Evolutionary conservation across 2,329 filamentous ascomycete genomes (phyloP).

Genomic region (Fusarium vanettenii): DNA sequence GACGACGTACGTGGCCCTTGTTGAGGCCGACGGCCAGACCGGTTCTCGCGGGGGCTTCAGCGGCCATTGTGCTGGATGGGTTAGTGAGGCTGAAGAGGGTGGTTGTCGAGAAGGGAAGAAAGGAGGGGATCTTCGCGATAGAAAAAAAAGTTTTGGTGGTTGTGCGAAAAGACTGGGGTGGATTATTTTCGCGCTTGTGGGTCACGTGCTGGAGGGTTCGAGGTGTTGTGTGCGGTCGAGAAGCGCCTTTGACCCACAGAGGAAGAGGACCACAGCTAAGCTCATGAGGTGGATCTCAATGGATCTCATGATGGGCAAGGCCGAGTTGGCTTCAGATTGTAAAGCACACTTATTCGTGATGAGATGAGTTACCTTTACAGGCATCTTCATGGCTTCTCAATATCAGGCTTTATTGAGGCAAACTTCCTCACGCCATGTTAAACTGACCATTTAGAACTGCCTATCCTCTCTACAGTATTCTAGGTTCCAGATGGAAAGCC

Average conservation of each 20-base stretch:
- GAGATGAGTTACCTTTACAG: not conserved
- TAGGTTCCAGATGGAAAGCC: not conserved
- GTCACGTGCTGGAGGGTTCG: constrained; percentile 48
- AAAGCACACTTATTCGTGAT: not conserved
- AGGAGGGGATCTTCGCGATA: constrained; percentile 14
- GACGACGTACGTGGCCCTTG: constrained; percentile 71
- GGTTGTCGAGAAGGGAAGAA: constrained; percentile 41
- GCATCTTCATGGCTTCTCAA: not conserved
- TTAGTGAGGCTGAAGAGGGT: constrained; percentile 47
- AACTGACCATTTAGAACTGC: not conserved
- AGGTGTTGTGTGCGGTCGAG: constrained; percentile 9
- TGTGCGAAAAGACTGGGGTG: constrained; percentile 23
- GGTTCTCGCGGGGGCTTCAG: constrained; percentile 67
- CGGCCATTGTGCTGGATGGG: constrained; percentile 64
- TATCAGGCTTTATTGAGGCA: not conserved
- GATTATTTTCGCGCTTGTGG: constrained; percentile 41
- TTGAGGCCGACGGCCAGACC: constrained; percentile 72
- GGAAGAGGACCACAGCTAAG: not conserved
- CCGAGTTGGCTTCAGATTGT: not conserved
- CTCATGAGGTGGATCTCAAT: not conserved
- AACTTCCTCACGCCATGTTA: not conserved
- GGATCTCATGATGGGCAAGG: not conserved
- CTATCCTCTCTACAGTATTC: not conserved
- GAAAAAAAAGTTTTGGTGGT: constrained; percentile 38
- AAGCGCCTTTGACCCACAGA: not conserved